Evolutionary conservation across 441 rosid species (phyloP), one percentile per base, ranked within the genome.

Genomic region (Bocquillonia castaneifolia): DNA sequence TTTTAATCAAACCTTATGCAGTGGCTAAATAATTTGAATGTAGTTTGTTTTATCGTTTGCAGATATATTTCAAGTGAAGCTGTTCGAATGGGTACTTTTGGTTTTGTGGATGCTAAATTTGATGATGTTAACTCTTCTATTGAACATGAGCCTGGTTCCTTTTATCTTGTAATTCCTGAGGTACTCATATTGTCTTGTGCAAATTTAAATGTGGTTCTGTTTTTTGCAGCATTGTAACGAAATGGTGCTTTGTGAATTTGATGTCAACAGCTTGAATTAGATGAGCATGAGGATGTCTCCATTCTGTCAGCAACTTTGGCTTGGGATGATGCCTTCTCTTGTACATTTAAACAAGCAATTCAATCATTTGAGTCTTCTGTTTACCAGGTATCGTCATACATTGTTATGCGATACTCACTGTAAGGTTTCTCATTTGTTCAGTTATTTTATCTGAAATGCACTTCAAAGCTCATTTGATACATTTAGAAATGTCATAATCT

Each of bases 151-250:
- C 76, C 84, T 72, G 96, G 86, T 77, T 84, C 90, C 42, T 87
- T 78, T 81, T 89, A 82, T 82, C 83, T 88, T 70, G 79, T 88
- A 59, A 77, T 91, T 80, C 99, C 99, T 77, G 88, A 87, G 99
- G 99, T 91, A 61, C 59, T 67, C 65, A 44, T 60, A 28, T 60
- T 29, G 25, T 61, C 58, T 67, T 61, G 48, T 12, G 13, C 15
- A 42, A 22, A 51, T 22, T 37, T 10, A 26, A 67, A 40, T 54
- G 23, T 32, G 45, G 62, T 67, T 26, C 59, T 56, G 39, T 56
- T 66, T 48, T 37, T 68, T 50, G 73, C 18, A 58, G 44, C 50
- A 59, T 47, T 63, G 64, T 65, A 51, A 25, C 53, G 31, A 50
- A 4, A 68, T 55, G 47, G 23, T 71, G 66, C 6, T 26, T 55